phyloP scores from a whole-genome alignment of 1,284 basidiomycete species.

The Trametes hirsuta region DNA sequence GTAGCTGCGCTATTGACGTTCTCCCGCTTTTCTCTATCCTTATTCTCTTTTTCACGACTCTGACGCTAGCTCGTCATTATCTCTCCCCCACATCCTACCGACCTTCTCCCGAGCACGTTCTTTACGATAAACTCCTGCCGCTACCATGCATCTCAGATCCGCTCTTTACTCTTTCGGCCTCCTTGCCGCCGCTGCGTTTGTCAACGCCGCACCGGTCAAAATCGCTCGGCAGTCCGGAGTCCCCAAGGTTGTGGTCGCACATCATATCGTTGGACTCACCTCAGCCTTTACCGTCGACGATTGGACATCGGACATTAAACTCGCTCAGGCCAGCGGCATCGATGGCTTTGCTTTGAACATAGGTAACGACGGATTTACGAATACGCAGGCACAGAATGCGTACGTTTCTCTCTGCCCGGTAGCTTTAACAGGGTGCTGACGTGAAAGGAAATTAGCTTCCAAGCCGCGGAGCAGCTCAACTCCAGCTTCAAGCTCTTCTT shows the following conservation, averaged over 20 bases:
- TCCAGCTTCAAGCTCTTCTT: conserved; percentile 78
- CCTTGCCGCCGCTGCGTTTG: conserved; percentile 21
- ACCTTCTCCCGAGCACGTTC: conserved; percentile 11
- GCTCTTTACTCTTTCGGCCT: conserved; percentile 16
- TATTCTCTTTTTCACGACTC: conserved; percentile 15
- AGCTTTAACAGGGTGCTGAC: background rate
- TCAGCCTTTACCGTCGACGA: conserved; percentile 61
- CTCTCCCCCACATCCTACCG: background rate
- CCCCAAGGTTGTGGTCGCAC: conserved; percentile 62
- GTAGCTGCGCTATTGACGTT: conserved; percentile 20
- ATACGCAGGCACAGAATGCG: conserved; percentile 66
- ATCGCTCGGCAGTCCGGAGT: conserved; percentile 17
- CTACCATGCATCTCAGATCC: conserved; percentile 21
- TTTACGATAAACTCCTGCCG: conserved; percentile 15
- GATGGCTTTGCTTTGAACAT: conserved; percentile 73
- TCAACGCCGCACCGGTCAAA: conserved; percentile 19
- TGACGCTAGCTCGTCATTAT: conserved; percentile 22
- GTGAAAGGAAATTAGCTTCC: conserved; percentile 37
- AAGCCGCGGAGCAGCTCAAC: conserved; percentile 57
- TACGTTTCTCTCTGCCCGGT: conserved; percentile 42
- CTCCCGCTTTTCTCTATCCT: conserved; percentile 18
- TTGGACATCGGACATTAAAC: conserved; percentile 59
- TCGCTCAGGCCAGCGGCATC: conserved; percentile 62
- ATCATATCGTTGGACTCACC: conserved; percentile 72
- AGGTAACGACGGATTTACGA: conserved; percentile 62